Evolutionary conservation across 768 basidiomycete species (phyloP).

Genomic region (Lactarius hatsudake): DNA sequence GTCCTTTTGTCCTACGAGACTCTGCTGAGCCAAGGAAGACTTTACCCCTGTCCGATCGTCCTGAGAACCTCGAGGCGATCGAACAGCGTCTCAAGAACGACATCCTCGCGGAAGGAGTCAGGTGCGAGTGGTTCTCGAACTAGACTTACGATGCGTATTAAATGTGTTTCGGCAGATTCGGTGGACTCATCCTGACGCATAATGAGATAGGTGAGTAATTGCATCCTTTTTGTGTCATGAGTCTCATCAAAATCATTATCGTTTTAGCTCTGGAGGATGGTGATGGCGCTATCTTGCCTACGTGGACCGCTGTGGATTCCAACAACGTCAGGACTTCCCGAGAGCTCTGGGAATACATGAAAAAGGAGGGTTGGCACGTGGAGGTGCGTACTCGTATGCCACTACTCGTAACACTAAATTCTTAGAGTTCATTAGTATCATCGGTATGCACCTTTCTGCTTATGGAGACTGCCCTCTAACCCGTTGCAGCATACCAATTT

Average conservation of each 20-base stretch:
- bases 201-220: constrained; percentile 73
- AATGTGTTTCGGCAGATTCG: constrained; percentile 52
- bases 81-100: constrained; percentile 87
- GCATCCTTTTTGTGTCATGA: background rate
- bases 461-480: constrained; percentile 9
- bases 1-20: constrained; percentile 91
- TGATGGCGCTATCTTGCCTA: constrained; percentile 81
- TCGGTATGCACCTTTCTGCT: constrained; percentile 46
- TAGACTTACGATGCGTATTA: background rate
- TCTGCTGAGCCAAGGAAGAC: constrained; percentile 78
- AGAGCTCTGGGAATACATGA: constrained; percentile 83
- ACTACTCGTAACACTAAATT: constrained; percentile 5
- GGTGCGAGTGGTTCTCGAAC: constrained; percentile 41
- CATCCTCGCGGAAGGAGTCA: constrained; percentile 78
- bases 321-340: constrained; percentile 81
- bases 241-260: background rate
- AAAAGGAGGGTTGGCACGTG: constrained; percentile 84
- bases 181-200: constrained; percentile 89
- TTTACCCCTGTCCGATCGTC: constrained; percentile 82
- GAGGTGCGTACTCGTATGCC: constrained; percentile 50
- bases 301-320: constrained; percentile 89
- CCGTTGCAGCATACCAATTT: constrained; percentile 79
- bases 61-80: constrained; percentile 92
- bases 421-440: constrained; percentile 52
- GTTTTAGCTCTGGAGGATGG: constrained; percentile 52